Conservation (phyloP, 257 asterid genomes). For the Oldenlandia corymbosa region DNA sequence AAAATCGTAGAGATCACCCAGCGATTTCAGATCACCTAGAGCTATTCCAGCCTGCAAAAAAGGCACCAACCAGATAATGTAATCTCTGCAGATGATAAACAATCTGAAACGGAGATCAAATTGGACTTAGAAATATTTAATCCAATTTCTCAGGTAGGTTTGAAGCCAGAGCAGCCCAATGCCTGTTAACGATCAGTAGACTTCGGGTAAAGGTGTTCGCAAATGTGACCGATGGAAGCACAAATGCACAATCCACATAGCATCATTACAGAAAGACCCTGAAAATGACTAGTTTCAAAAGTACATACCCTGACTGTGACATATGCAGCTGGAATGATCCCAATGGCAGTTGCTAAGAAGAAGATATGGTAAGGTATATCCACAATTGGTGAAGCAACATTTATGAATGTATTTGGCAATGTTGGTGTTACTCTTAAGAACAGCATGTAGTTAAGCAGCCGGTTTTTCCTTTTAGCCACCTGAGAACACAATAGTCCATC, state of each 20-base stretch:
- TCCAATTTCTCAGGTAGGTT: no score
- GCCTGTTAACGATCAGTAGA: no score
- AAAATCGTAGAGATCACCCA: conserved; percentile 88
- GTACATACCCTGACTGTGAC: conserved; percentile 81
- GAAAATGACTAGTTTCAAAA: conserved; percentile 8
- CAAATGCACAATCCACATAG: neutral
- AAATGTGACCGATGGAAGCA: neutral
- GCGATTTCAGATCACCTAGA: conserved; percentile 78
- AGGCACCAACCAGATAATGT: neutral
- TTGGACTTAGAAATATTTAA: no score
- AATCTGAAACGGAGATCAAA: neutral
- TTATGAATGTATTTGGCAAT: conserved; percentile 86
- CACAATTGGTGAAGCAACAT: conserved; percentile 94
- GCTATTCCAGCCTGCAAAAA: conserved; percentile 81
- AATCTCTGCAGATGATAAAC: neutral
- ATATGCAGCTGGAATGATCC: conserved; percentile 89
- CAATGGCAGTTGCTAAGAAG: conserved; percentile 81
- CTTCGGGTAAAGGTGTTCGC: neutral
- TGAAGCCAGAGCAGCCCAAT: no score
- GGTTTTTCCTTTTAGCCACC: conserved; percentile 70
- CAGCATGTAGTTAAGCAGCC: conserved; percentile 89
- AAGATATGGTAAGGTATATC: conserved; percentile 85
- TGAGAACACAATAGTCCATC: conserved; percentile 20
- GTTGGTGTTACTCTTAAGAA: conserved; percentile 94
- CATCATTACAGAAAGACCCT: neutral